phyloP scores from a whole-genome alignment of 768 basidiomycete genomes.

The Tricholoma matsutake region DNA sequence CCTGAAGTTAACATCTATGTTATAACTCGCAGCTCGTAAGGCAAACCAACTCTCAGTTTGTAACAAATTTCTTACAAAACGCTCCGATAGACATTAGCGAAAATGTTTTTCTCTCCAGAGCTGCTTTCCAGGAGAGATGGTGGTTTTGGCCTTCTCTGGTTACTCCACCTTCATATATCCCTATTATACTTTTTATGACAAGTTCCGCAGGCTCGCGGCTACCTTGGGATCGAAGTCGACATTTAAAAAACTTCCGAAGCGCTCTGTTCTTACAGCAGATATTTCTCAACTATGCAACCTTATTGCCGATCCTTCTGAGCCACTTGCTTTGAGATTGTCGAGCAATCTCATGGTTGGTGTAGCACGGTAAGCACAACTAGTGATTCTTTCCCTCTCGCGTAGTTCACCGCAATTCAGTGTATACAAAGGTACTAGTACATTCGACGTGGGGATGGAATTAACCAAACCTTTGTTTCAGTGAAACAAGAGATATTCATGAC shows the following conservation, averaged over 20 bases:
- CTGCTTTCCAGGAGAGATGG: constrained; percentile 78
- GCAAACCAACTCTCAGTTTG: background rate
- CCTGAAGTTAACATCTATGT: background rate
- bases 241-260: constrained; percentile 79
- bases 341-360: constrained; percentile 90
- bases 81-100: background rate
- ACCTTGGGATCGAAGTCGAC: constrained; percentile 87
- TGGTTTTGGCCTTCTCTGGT: constrained; percentile 90
- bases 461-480: constrained; percentile 38
- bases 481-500: constrained; percentile 82
- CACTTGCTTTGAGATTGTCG: constrained; percentile 81
- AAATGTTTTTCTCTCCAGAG: constrained; percentile 87
- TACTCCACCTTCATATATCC: background rate
- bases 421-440: constrained; percentile 52
- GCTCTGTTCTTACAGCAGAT: constrained; percentile 82
- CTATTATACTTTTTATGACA: background rate
- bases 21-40: background rate
- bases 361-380: constrained; percentile 58
- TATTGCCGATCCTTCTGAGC: constrained; percentile 81
- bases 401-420: constrained; percentile 23
- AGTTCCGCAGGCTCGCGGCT: constrained; percentile 74
- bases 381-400: background rate
- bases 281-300: constrained; percentile 77
- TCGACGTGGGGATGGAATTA: background rate
- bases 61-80: background rate